Percentiles rank a stretch among this genome's conserved stretches.
phyloP scores from a whole-genome alignment of 495 filamentous ascomycete species.

The Xylaria sp. region DNA sequence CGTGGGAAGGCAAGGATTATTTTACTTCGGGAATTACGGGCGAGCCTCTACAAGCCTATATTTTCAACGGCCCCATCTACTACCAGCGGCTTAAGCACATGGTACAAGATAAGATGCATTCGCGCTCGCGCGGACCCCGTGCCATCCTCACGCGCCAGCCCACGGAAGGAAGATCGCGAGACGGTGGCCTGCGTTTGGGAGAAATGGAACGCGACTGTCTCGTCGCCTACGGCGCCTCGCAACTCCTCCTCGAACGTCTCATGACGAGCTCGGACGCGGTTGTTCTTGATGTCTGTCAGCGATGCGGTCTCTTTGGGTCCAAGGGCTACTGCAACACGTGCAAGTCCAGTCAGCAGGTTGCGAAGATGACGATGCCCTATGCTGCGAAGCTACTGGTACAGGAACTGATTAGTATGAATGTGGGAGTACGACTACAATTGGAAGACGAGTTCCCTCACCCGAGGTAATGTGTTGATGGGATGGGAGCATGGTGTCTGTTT shows the following conservation, averaged over 20 bases:
- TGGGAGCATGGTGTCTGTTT: constrained; percentile 21
- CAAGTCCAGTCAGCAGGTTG: constrained; percentile 77
- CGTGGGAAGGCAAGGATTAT: constrained; percentile 95
- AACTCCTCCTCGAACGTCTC: constrained; percentile 89
- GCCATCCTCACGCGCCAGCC: constrained; percentile 95
- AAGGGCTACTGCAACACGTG: constrained; percentile 92
- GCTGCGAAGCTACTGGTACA: constrained; percentile 97
- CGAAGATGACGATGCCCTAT: constrained; percentile 96
- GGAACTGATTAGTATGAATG: constrained; percentile 97
- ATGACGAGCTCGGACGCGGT: constrained; percentile 94
- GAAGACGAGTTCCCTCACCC: constrained; percentile 87
- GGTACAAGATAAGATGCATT: constrained; percentile 99
- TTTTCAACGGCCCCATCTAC: constrained; percentile 98
- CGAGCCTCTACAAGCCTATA: constrained; percentile 90
- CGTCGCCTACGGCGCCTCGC: constrained; percentile 93
- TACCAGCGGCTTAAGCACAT: constrained; percentile 99
- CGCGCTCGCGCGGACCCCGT: constrained; percentile 84
- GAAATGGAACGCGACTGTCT: constrained; percentile 99
- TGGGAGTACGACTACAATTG: constrained; percentile 81
- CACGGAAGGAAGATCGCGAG: constrained; percentile 91
- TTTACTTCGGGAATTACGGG: constrained; percentile 95
- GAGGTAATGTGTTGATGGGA: constrained; percentile 30
- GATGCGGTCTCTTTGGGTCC: constrained; percentile 93
- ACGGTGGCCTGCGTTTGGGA: constrained; percentile 91
- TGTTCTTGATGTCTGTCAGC: constrained; percentile 89